Evolutionary conservation across 2,329 filamentous ascomycete species (phyloP), one percentile per base, ranked within the genome.

Genomic region (Karstenula rhodostoma): DNA sequence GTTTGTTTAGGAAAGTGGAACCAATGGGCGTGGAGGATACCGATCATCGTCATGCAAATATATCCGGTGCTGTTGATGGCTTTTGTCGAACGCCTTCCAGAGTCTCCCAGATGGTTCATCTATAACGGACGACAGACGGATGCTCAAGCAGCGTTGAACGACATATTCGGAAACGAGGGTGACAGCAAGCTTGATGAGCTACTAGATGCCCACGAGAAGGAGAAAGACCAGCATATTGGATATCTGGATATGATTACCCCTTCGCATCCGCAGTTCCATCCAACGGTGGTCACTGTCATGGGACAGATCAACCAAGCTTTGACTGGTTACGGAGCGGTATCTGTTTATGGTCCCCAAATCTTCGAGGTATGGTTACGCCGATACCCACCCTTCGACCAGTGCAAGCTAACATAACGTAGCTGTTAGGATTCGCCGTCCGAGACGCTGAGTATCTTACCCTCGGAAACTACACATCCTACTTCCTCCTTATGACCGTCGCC

Each of bases 311-410:
- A 88, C 65, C 87, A 89, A 71, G 85, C 84, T 0, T 73, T 86
- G 52, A 86, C 85, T 0, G 84, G 85, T 4, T 87, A 87, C 57
- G 85, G 85, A 2, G 87, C 86, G 0, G 84, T 89, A 2, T 86
- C 83, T 19, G 86, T 89, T 2, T 89, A 89, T 59, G 87, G 86
- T 0, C 86, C 86, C 2, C 87, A 89, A 64, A 88, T 89, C 56
- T 89, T 89, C 70, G 82, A 86, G 56, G 74, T 75, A 63, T 65
- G 69, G 62, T 12, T 22, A 32, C 6, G 27, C 17, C 13, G 1
- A 46, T 4, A 17, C 48, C 9, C 23, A 27, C 6, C 17, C 10
- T 29, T 27, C n/a, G 8, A 6, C 5, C 7, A 19, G 12, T 29
- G 13, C 23, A 29, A 48, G 82, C 85, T 25, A 84, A 87, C 63